Evolutionary conservation across 2,329 filamentous ascomycete species (phyloP).

Genomic region (Pseudogymnoascus sp.): DNA sequence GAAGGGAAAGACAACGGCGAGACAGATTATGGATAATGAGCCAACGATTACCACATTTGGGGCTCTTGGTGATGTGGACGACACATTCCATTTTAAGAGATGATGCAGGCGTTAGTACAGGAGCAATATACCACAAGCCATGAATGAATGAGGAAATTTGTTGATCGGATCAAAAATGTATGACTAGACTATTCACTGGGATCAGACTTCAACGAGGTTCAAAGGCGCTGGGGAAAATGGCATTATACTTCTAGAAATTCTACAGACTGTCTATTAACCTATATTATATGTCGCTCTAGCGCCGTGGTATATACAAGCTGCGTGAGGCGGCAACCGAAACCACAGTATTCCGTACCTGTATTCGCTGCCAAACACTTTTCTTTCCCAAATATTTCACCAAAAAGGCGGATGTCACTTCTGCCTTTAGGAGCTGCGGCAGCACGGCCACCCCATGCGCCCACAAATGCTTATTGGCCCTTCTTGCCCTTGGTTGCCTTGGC

Average conservation of each 20-base stretch:
- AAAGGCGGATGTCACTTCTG: neutral
- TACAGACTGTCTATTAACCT: neutral
- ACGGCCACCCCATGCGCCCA: neutral
- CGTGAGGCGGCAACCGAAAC: neutral
- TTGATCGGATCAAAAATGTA: neutral
- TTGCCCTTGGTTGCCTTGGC: conserved; percentile 1
- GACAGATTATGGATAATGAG: conserved; percentile 11
- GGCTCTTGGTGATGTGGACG: conserved; percentile 36
- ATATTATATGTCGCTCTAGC: neutral
- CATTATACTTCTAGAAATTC: neutral
- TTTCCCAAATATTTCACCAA: neutral
- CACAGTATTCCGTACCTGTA: neutral
- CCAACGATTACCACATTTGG: conserved; percentile 24
- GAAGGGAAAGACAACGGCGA: conserved; percentile 17
- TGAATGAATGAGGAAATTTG: neutral
- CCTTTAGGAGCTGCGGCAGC: neutral
- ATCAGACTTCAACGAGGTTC: neutral
- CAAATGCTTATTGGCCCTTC: neutral
- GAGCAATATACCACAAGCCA: conserved; percentile 3
- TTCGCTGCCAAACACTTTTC: neutral
- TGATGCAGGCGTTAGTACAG: conserved; percentile 3
- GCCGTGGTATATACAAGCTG: neutral
- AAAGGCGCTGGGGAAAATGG: neutral
- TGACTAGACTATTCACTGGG: neutral
- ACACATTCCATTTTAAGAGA: conserved; percentile 41